Conservation (phyloP, 257 asterid species). For the Cinchona pubescens region DNA sequence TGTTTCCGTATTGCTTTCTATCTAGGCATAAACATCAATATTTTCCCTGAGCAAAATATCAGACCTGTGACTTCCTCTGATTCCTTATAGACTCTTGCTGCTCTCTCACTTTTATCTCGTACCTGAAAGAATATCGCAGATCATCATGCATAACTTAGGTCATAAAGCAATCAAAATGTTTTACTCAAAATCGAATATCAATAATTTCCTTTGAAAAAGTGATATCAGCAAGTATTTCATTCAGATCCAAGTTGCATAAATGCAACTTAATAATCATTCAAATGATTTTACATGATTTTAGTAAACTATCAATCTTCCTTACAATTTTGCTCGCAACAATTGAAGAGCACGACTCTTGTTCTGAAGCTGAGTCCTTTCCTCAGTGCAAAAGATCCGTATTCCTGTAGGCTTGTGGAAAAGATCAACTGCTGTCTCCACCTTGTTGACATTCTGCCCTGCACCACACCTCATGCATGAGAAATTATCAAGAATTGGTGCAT, state of each 20-base stretch:
- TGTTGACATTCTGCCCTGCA: slow-evolving; percentile 99
- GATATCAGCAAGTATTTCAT: not conserved
- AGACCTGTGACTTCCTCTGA: slow-evolving; percentile 87
- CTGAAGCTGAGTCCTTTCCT: slow-evolving; percentile 85
- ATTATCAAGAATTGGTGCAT: not conserved
- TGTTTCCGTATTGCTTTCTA: not conserved
- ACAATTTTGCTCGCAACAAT: slow-evolving; percentile 90
- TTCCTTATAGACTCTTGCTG: slow-evolving; percentile 79
- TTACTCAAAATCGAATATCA: not conserved
- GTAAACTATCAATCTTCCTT: slow-evolving; percentile 25
- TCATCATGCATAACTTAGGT: slow-evolving; percentile 1
- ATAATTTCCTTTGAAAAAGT: not conserved
- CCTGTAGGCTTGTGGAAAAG: slow-evolving; percentile 98
- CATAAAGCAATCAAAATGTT: not conserved
- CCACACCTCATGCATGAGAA: slow-evolving; percentile 10
- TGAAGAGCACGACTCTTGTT: slow-evolving; percentile 90
- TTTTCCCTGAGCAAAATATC: not conserved
- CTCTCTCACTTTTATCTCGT: slow-evolving; percentile 87
- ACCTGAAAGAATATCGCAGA: slow-evolving; percentile 51
- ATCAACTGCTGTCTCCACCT: slow-evolving; percentile 99
- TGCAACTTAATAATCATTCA: not conserved
- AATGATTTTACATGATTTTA: not conserved
- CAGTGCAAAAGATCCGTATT: slow-evolving; percentile 95
- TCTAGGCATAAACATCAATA: not conserved
- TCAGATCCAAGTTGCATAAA: not conserved